These are phyloP conservation scores for Cardiospermum halicacabum DNA, from an alignment of 345 rosid genomes.

Conservation along the genomic window DNA sequence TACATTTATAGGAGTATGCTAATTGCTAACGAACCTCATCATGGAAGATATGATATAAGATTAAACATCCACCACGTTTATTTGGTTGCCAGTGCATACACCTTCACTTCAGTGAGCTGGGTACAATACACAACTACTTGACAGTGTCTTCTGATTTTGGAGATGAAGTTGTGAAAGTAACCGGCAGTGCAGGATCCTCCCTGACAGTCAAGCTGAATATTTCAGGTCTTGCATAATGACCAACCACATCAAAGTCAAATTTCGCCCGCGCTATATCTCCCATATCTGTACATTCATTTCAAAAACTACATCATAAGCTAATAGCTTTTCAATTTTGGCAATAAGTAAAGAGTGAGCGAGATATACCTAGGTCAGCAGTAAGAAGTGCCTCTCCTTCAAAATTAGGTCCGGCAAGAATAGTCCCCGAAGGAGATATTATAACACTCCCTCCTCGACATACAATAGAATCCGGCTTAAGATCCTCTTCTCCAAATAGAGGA, in stretches of 20 bases:
- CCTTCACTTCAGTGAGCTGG: conserved; percentile 5
- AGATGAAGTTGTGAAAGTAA: conserved; percentile 47
- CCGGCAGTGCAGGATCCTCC: conserved; percentile 72
- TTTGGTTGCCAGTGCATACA: neutral
- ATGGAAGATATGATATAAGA: too few relatives aligned
- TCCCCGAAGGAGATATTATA: conserved; percentile 80
- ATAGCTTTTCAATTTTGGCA: neutral
- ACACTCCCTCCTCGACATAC: conserved; percentile 95
- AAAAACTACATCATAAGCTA: neutral
- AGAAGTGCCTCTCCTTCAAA: conserved; percentile 82
- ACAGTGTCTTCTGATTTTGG: conserved; percentile 33
- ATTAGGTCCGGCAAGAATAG: conserved; percentile 86
- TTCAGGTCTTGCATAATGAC: conserved; percentile 93
- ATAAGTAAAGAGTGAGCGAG: neutral
- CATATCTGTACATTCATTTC: conserved; percentile 45
- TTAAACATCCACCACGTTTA: too few relatives aligned
- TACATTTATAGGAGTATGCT: too few relatives aligned
- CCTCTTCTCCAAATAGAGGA: conserved; percentile 82
- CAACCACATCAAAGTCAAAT: conserved; percentile 91
- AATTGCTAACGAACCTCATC: too few relatives aligned
- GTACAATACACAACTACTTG: conserved; percentile 14
- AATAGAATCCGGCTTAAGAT: conserved; percentile 62
- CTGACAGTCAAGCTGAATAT: conserved; percentile 78
- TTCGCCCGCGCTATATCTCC: conserved; percentile 89
- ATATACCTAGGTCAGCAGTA: conserved; percentile 81